These are phyloP conservation scores for Pseudogymnoascus sp. DNA, from an alignment of 2,329 filamentous ascomycete species.

Conservation along the genomic window DNA sequence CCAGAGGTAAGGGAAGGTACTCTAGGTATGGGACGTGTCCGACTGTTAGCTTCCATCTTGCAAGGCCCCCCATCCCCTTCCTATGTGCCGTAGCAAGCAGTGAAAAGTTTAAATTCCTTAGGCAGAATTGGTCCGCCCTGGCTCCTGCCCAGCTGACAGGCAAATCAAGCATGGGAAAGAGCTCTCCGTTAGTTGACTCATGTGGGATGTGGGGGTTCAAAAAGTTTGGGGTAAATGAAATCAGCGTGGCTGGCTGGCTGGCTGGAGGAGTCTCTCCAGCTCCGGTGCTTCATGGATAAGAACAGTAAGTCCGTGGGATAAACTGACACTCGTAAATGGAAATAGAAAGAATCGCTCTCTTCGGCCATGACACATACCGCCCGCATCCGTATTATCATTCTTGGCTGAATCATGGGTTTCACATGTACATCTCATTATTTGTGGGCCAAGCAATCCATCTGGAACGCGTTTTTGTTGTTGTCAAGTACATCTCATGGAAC, in stretches of 20 bases:
- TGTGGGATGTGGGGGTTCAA: constrained; percentile 1
- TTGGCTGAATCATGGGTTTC: constrained; percentile 7
- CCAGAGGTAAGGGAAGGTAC: not conserved
- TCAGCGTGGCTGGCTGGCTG: not conserved
- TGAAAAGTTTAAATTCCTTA: constrained; percentile 1
- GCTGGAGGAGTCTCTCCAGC: not conserved
- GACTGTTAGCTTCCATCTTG: not conserved
- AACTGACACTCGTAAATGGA: not conserved
- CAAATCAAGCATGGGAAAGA: not conserved
- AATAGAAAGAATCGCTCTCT: not conserved
- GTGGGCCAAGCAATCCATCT: not conserved
- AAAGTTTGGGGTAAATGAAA: not conserved
- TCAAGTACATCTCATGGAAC: constrained; percentile 1
- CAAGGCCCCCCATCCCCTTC: not conserved
- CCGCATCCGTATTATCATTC: not conserved
- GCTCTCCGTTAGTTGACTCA: not conserved
- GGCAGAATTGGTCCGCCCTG: not conserved
- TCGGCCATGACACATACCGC: constrained; percentile 5
- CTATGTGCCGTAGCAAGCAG: not conserved
- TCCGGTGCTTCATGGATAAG: not conserved
- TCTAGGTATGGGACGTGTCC: not conserved
- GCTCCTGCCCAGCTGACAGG: not conserved
- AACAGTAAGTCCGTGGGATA: not conserved
- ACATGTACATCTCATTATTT: not conserved
- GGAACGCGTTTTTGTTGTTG: not conserved